These are phyloP conservation scores for Pleurotus tuber-regium DNA, from an alignment of 768 basidiomycete species.

Conservation along the genomic window DNA sequence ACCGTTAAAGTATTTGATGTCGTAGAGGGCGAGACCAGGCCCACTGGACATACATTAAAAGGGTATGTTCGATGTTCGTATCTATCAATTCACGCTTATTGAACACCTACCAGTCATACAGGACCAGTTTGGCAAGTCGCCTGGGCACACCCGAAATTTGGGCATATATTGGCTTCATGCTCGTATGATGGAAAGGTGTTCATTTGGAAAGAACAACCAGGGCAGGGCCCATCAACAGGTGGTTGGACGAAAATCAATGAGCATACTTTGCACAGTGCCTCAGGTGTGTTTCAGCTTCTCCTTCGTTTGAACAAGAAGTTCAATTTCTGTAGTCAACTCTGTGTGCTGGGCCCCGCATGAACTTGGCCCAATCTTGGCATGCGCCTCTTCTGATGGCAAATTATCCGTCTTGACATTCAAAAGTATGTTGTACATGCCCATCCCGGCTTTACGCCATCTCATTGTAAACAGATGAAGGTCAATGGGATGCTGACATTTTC, in stretches of 20 bases:
- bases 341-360: constrained; percentile 99
- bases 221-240: constrained; percentile 49
- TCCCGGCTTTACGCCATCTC: neutral
- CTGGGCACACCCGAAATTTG: constrained; percentile 98
- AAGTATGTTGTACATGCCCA: constrained; percentile 50
- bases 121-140: constrained; percentile 98
- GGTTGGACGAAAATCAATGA: constrained; percentile 96
- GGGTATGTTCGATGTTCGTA: constrained; percentile 48
- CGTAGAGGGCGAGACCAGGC: constrained; percentile 79
- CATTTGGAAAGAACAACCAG: constrained; percentile 93
- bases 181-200: constrained; percentile 98
- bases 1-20: constrained; percentile 96
- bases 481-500: constrained; percentile 94
- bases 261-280: constrained; percentile 90
- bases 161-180: constrained; percentile 95
- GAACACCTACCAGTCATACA: constrained; percentile 62
- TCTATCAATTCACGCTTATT: neutral
- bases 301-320: neutral
- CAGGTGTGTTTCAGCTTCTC: constrained; percentile 51
- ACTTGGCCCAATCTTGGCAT: constrained; percentile 93
- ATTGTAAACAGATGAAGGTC: constrained; percentile 76
- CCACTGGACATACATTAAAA: constrained; percentile 73
- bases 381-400: constrained; percentile 96
- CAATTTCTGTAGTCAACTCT: constrained; percentile 74
- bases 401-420: constrained; percentile 96